Conservation (phyloP, 2,329 filamentous ascomycete species). For the Colletotrichum lentis region DNA sequence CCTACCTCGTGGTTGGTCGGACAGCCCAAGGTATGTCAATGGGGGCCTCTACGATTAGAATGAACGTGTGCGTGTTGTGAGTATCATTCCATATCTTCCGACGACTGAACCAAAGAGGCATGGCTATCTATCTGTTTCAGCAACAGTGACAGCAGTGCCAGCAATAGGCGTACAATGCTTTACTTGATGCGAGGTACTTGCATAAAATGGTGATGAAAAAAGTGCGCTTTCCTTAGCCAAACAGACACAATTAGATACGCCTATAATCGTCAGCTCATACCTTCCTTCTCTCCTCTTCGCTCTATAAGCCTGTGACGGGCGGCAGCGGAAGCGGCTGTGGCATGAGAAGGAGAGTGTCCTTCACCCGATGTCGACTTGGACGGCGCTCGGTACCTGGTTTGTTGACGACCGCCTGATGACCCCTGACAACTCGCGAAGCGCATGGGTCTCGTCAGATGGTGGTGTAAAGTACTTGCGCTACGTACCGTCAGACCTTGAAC, state of each 20-base stretch:
- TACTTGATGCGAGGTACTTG: not conserved
- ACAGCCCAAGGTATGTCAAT: slow-evolving; percentile 10
- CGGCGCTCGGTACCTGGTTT: slow-evolving; percentile 14
- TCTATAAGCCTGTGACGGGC: not conserved
- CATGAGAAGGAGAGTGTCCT: not conserved
- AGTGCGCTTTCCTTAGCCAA: slow-evolving; percentile 5
- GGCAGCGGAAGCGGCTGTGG: slow-evolving; percentile 26
- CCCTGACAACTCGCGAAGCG: not conserved
- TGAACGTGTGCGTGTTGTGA: not conserved
- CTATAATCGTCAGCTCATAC: not conserved
- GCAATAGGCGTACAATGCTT: not conserved
- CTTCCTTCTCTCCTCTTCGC: not conserved
- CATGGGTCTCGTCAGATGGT: not conserved
- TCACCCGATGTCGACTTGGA: not conserved
- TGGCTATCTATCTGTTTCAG: too few species aligned
- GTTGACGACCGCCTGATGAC: not conserved
- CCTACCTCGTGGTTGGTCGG: slow-evolving; percentile 16
- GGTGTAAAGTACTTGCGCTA: slow-evolving; percentile 1
- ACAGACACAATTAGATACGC: not conserved
- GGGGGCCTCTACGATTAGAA: not conserved
- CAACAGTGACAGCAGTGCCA: too few species aligned
- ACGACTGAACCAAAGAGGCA: too few species aligned
- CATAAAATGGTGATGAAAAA: slow-evolving; percentile 6
- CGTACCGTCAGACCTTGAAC: not conserved
- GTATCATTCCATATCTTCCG: too few species aligned